phyloP scores from a whole-genome alignment of 2,329 filamentous ascomycete genomes.

The Magnaporthales sp. region DNA sequence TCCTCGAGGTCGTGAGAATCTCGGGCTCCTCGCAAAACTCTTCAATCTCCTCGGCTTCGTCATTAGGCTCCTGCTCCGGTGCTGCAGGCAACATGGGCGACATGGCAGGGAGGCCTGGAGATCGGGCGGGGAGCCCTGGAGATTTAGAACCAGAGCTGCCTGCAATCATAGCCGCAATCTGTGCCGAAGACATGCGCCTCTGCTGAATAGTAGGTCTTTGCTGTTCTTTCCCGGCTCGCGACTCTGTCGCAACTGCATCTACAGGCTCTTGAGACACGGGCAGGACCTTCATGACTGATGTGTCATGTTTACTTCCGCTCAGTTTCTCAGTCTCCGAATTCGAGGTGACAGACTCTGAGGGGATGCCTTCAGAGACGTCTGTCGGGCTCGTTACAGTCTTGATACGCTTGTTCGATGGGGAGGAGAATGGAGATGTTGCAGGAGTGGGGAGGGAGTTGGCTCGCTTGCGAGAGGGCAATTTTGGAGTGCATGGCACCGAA shows the following conservation, averaged over 20 bases:
- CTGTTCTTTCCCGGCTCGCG: not conserved
- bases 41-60: slow-evolving; percentile 31
- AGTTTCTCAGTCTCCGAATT: not conserved
- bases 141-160: slow-evolving; percentile 24
- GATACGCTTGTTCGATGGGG: slow-evolving; percentile 10
- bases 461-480: slow-evolving; percentile 26
- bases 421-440: slow-evolving; percentile 16
- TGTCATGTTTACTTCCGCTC: not conserved
- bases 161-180: slow-evolving; percentile 26
- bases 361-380: not conserved
- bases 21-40: slow-evolving; percentile 50
- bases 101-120: slow-evolving; percentile 1
- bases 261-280: not conserved
- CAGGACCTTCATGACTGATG: not conserved
- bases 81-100: slow-evolving; percentile 9
- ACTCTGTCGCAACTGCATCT: not conserved
- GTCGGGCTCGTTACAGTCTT: not conserved
- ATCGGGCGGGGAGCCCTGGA: slow-evolving; percentile 15
- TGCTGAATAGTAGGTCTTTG: not conserved
- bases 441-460: slow-evolving; percentile 40
- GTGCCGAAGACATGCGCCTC: slow-evolving; percentile 16
- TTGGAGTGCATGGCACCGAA: slow-evolving; percentile 26
- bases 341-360: not conserved
- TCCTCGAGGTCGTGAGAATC: slow-evolving; percentile 46
- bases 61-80: not conserved